These are phyloP conservation scores for Verticillium dahliae DNA, from an alignment of 2,329 filamentous ascomycete species.

Conservation along the genomic window DNA sequence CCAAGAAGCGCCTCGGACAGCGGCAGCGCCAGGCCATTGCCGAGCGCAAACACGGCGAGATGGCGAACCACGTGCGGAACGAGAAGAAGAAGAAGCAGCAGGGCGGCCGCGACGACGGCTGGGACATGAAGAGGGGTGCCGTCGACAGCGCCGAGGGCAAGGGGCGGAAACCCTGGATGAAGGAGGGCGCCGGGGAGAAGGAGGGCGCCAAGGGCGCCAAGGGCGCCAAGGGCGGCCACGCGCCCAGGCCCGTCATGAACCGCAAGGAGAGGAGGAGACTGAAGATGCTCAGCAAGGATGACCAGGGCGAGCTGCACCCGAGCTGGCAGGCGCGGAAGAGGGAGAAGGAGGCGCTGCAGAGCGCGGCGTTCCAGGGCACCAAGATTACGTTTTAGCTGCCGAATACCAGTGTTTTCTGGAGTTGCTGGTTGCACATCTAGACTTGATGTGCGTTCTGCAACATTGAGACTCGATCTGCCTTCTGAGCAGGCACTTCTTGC, in stretches of 20 bases:
- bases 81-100: constrained; percentile 26
- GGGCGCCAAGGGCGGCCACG: neutral
- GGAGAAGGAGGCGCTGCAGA: constrained; percentile 49
- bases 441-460: too few species aligned
- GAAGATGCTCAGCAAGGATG: constrained; percentile 28
- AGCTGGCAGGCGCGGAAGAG: constrained; percentile 60
- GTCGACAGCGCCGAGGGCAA: constrained; percentile 35
- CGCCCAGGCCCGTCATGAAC: constrained; percentile 9
- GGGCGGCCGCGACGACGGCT: constrained; percentile 39
- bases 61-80: constrained; percentile 58
- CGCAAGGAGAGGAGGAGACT: constrained; percentile 18
- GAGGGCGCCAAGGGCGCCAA: constrained; percentile 1
- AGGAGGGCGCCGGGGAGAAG: constrained; percentile 23
- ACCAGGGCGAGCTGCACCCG: constrained; percentile 52
- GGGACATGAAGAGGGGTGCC: constrained; percentile 52
- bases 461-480: too few species aligned
- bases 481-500: too few species aligned
- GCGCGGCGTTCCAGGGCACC: constrained; percentile 45
- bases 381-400: constrained; percentile 34
- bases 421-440: too few species aligned
- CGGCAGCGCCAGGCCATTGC: constrained; percentile 71
- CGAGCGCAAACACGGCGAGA: constrained; percentile 71
- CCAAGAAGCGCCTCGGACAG: constrained; percentile 73
- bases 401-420: too few species aligned
- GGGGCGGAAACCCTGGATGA: constrained; percentile 44